Conservation (phyloP, 2,329 filamentous ascomycete genomes). For the Trichoderma lentiforme region DNA sequence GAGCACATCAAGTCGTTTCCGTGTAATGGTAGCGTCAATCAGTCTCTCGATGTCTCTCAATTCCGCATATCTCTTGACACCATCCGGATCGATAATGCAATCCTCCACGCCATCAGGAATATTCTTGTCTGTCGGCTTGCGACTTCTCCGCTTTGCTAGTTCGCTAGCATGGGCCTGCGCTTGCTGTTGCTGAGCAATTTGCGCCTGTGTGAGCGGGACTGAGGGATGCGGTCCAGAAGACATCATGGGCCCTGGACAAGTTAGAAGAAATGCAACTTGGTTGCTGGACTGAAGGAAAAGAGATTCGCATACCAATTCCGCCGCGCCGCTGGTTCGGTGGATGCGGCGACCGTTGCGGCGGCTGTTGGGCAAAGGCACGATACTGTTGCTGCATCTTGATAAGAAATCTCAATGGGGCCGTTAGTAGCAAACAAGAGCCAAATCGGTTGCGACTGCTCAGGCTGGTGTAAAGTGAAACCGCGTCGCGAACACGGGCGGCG, state of each 20-base stretch:
- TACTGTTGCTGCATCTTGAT: conserved; percentile 51
- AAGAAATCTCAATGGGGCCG: background rate
- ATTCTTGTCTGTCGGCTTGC: conserved; percentile 91
- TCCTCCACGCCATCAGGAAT: conserved; percentile 88
- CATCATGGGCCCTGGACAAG: conserved; percentile 52
- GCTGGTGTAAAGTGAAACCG: conserved; percentile 8
- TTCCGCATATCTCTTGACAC: conserved; percentile 75
- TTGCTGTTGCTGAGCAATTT: conserved; percentile 51
- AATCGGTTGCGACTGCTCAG: background rate
- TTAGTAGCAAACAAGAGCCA: background rate
- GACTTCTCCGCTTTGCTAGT: conserved; percentile 73
- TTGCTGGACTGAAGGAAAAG: background rate
- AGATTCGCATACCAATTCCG: conserved; percentile 47
- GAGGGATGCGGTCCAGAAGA: conserved; percentile 50
- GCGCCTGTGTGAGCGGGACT: conserved; percentile 52
- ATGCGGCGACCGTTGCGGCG: conserved; percentile 49
- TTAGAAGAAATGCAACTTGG: conserved; percentile 16
- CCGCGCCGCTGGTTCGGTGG: conserved; percentile 47
- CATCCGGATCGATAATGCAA: conserved; percentile 71
- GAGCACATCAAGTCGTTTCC: conserved; percentile 87
- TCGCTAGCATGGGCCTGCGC: conserved; percentile 56
- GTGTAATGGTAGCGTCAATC: conserved; percentile 88
- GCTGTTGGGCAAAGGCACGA: conserved; percentile 50
- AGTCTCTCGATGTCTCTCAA: conserved; percentile 83
- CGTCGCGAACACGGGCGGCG: background rate